These are phyloP conservation scores for Penicillium janthinellum DNA, from an alignment of 2,329 filamentous ascomycete species.

Conservation along the genomic window DNA sequence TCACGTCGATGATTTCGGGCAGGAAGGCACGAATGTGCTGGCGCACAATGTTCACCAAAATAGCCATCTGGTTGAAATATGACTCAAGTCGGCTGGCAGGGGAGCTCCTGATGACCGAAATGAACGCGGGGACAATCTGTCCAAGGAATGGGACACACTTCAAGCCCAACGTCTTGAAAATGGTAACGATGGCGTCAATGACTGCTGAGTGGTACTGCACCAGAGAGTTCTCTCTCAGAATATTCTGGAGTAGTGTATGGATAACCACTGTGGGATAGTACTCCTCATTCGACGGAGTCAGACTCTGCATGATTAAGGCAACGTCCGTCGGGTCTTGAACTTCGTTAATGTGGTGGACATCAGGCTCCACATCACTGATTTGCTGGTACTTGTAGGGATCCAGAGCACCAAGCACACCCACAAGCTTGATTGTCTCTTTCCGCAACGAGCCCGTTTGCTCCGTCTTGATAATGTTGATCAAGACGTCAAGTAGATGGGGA, in stretches of 20 bases:
- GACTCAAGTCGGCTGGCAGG: slow-evolving; percentile 79
- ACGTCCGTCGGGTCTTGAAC: slow-evolving; percentile 82
- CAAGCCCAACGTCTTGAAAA: slow-evolving; percentile 92
- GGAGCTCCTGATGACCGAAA: slow-evolving; percentile 83
- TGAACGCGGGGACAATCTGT: slow-evolving; percentile 91
- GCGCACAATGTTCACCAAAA: slow-evolving; percentile 89
- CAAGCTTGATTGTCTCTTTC: slow-evolving; percentile 92
- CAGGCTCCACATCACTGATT: slow-evolving; percentile 84
- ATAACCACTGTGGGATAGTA: slow-evolving; percentile 99
- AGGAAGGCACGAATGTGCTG: slow-evolving; percentile 94
- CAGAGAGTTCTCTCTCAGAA: slow-evolving; percentile 87
- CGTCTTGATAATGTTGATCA: slow-evolving; percentile 91
- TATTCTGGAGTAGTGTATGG: slow-evolving; percentile 82
- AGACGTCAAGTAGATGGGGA: slow-evolving; percentile 85
- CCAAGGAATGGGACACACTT: slow-evolving; percentile 95
- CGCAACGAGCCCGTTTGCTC: slow-evolving; percentile 84
- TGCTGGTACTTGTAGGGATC: slow-evolving; percentile 96
- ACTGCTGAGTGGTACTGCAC: slow-evolving; percentile 89
- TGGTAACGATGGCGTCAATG: slow-evolving; percentile 97
- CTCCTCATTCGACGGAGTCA: slow-evolving; percentile 95
- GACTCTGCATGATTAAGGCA: slow-evolving; percentile 94
- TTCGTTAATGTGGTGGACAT: slow-evolving; percentile 71
- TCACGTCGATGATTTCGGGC: slow-evolving; percentile 78
- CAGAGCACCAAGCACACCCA: slow-evolving; percentile 91
- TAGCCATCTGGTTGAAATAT: slow-evolving; percentile 95